Evolutionary conservation across 371 early-diverging fungal species (phyloP).

Genomic region (Chytridium lagenaria): DNA sequence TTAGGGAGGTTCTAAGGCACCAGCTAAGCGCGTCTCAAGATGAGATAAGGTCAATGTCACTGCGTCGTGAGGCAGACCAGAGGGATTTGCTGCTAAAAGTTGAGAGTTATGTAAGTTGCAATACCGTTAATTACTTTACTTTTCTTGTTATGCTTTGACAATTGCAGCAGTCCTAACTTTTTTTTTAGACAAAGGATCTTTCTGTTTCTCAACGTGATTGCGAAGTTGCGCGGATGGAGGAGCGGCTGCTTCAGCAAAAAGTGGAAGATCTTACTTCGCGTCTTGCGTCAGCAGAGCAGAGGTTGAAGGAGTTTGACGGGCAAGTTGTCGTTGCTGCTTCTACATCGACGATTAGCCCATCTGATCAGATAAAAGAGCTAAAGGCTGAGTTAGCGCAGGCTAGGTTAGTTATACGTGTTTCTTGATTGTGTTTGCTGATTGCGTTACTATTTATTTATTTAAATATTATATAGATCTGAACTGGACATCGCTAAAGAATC

Average conservation of each 20-base stretch:
- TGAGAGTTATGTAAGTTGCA: conserved; percentile 27
- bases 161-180: too few species aligned
- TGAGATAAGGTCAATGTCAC: conserved; percentile 27
- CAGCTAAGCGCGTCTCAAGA: conserved; percentile 42
- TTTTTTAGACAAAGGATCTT: conserved; percentile 12
- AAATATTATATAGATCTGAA: conserved; percentile 29
- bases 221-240: conserved; percentile 28
- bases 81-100: conserved; percentile 36
- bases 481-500: conserved; percentile 39
- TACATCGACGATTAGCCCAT: conserved; percentile 13
- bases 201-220: conserved; percentile 19
- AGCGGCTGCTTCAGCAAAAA: conserved; percentile 7
- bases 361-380: conserved; percentile 28
- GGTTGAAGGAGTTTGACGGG: conserved; percentile 34
- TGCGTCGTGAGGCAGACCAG: conserved; percentile 43
- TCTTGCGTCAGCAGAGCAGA: conserved; percentile 35
- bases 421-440: not conserved
- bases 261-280: conserved; percentile 37
- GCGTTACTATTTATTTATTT: not conserved
- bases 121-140: conserved; percentile 6
- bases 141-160: too few species aligned
- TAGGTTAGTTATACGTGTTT: too few species aligned
- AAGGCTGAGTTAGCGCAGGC: conserved; percentile 30
- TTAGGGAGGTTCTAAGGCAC: conserved; percentile 35
- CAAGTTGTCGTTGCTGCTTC: not conserved